These are phyloP conservation scores for Phylloporus arenicola DNA, from an alignment of 768 basidiomycete species.

Conservation along the genomic window DNA sequence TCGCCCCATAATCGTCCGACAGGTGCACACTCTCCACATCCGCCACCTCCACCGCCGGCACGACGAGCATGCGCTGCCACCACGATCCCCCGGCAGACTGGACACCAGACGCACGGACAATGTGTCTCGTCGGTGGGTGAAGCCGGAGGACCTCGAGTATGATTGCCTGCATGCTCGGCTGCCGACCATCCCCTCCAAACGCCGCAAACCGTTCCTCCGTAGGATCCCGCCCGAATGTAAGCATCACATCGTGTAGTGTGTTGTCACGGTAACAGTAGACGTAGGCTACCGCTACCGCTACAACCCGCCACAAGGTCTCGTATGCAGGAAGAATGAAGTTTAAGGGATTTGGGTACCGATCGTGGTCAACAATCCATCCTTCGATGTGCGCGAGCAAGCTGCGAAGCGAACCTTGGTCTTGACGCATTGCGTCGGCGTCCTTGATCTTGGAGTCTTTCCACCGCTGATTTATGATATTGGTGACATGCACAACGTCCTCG, in stretches of 20 bases:
- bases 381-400: slow-evolving; percentile 25
- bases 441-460: slow-evolving; percentile 24
- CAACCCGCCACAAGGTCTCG: slow-evolving; percentile 62
- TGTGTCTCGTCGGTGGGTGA: slow-evolving; percentile 25
- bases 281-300: slow-evolving; percentile 41
- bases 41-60: slow-evolving; percentile 16
- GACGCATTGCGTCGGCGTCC: slow-evolving; percentile 4
- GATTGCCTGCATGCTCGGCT: slow-evolving; percentile 21
- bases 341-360: slow-evolving; percentile 33
- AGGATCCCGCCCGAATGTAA: slow-evolving; percentile 17
- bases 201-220: slow-evolving; percentile 17
- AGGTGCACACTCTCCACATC: slow-evolving; percentile 20
- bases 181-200: slow-evolving; percentile 10
- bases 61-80: slow-evolving; percentile 13
- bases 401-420: slow-evolving; percentile 28
- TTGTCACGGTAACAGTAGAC: slow-evolving; percentile 21
- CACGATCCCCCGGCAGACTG: background rate
- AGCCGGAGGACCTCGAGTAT: slow-evolving; percentile 27
- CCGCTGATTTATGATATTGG: slow-evolving; percentile 34
- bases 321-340: slow-evolving; percentile 56
- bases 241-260: slow-evolving; percentile 23
- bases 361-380: slow-evolving; percentile 33
- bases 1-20: slow-evolving; percentile 21
- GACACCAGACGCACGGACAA: slow-evolving; percentile 11
- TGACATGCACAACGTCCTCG: slow-evolving; percentile 36